These are phyloP conservation scores for Yarrowia sp. DNA, from an alignment of 805 yeast species.

Conservation along the genomic window DNA sequence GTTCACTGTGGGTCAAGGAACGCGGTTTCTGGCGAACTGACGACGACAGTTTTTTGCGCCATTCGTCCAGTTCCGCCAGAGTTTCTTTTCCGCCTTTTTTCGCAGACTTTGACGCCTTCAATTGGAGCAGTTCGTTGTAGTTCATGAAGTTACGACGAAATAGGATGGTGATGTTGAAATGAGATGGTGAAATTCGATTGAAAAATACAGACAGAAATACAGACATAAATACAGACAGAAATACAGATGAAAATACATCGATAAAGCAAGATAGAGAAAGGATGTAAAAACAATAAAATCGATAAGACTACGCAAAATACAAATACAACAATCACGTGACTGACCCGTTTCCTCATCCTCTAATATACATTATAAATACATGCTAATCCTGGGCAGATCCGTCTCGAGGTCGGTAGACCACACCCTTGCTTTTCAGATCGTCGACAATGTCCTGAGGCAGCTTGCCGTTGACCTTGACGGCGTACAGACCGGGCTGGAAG, in stretches of 20 bases:
- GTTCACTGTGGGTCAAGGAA: background rate
- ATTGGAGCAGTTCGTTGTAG: constrained; percentile 1
- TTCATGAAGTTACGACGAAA: background rate
- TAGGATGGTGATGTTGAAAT: too few relatives aligned
- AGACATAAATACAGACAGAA: too few relatives aligned
- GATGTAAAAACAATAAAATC: too few relatives aligned
- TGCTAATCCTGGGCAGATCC: constrained; percentile 61
- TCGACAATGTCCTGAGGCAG: constrained; percentile 84
- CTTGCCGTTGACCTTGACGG: constrained; percentile 90
- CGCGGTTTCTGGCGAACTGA: background rate
- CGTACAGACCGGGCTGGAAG: constrained; percentile 84
- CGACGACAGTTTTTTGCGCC: background rate
- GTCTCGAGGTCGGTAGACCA: constrained; percentile 91
- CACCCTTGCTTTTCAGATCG: constrained; percentile 74
- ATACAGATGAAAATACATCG: too few relatives aligned
- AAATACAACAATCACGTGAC: too few relatives aligned
- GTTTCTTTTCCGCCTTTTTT: constrained; percentile 28
- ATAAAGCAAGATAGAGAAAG: too few relatives aligned
- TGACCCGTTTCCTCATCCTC: too few relatives aligned
- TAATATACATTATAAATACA: constrained; percentile 26
- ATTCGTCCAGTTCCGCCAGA: constrained; percentile 16
- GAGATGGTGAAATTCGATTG: too few relatives aligned
- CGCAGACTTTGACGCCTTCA: constrained; percentile 16
- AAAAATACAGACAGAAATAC: too few relatives aligned
- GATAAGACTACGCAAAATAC: too few relatives aligned